phyloP scores from a whole-genome alignment of 139 green algal species.

The Gonium pectorale region DNA sequence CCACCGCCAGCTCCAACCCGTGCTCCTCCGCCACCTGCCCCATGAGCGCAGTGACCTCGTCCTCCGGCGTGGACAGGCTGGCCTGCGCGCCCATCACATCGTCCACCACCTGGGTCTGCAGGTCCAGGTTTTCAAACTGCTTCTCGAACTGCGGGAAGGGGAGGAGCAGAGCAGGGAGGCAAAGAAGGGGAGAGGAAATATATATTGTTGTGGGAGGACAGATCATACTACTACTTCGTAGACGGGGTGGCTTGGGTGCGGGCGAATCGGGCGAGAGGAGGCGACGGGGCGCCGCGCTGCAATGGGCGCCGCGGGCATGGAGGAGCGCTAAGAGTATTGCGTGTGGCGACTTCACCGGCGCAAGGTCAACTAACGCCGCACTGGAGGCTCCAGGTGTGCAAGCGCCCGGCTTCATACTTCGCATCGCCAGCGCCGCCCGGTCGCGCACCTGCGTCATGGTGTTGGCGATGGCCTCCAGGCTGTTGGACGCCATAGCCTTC shows the following conservation, averaged over 20 bases:
- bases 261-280: too few relatives aligned
- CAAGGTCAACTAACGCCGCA: too few relatives aligned
- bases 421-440: too few relatives aligned
- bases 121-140: slow-evolving; percentile 97
- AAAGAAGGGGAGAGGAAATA: background rate
- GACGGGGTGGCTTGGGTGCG: too few relatives aligned
- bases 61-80: slow-evolving; percentile 90
- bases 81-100: slow-evolving; percentile 91
- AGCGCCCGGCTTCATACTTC: too few relatives aligned
- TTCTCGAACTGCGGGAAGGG: slow-evolving; percentile 85
- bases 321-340: too few relatives aligned
- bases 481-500: slow-evolving; percentile 85
- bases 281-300: too few relatives aligned
- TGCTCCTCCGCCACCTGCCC: slow-evolving; percentile 92
- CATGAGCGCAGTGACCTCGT: slow-evolving; percentile 94
- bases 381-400: too few relatives aligned
- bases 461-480: slow-evolving; percentile 89
- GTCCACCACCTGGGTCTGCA: slow-evolving; percentile 93
- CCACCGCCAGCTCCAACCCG: slow-evolving; percentile 81
- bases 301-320: too few relatives aligned
- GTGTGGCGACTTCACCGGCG: too few relatives aligned
- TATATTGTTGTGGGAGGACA: too few relatives aligned
- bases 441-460: slow-evolving; percentile 87
- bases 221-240: too few relatives aligned
- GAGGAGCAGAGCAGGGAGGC: background rate